Evolutionary conservation across 352 stramenopile species (phyloP), one percentile per base, ranked within the genome.

Genomic region (Globisporangium iwayamae): DNA sequence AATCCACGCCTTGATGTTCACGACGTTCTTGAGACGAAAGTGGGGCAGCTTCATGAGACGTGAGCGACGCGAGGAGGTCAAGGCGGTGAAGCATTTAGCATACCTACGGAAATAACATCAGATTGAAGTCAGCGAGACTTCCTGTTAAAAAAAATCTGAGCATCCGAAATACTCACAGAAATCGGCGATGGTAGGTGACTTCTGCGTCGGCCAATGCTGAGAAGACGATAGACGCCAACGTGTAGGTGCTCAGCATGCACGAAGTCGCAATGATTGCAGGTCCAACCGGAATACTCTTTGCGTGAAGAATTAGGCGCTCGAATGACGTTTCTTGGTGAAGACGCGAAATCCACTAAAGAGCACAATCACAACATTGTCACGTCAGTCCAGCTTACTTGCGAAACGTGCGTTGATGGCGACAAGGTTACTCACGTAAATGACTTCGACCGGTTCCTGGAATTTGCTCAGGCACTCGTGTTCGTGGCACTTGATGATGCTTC

Each of bases 1-100:
- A 60, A 97, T 91, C 89, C 89, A 97, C 32, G 88, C 85, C 58
- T 94, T 93, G 68, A 97, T 97, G 66, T 95, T 97, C 30, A 93
- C 79, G 2, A 94, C 86, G 63, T 96, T 96, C 70, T 97, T 97
- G 20, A 96, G 73, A 48, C 86, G 85, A 58, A 97, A 97, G 60
- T 96, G 85, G 4, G 89, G 89, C 45, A 97, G 57, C 61, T 94
- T 90, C 48, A 89, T 88, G 65, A 91, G 74, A 46, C 87, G 74
- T 18, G 89, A 92, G 38, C 88, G 84, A 34, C 87, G 79, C 55
- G 86, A 90, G 10, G 87, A 96, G 13, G 89, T 97, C 55, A 97
- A 71, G 22, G 87, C 87, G 22, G 85, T 94, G 66, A 96, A 97
- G 58, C 85, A 96, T 66, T 97, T 97, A 51, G 87, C 87, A 55